A percentile compares a stretch with the other conserved stretches of the same genome.
Evolutionary conservation across 805 yeast genomes (phyloP).

Genomic region (Diddensiella transvaalensis): DNA sequence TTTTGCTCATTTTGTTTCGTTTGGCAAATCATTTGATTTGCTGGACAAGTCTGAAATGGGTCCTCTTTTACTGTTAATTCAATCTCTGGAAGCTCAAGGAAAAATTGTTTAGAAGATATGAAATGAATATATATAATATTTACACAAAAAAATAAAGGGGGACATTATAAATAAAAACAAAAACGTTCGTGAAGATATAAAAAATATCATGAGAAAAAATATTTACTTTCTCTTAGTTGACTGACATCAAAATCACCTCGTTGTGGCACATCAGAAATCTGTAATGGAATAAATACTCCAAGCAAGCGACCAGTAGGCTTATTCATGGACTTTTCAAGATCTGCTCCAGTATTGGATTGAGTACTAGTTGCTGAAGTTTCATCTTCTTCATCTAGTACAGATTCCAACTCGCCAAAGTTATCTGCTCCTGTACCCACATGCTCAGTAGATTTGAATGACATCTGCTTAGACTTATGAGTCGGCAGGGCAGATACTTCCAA

Average conservation of each 20-base stretch:
- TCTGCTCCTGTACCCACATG: conserved; percentile 34
- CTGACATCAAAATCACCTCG: conserved; percentile 82
- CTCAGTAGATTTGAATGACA: conserved; percentile 29
- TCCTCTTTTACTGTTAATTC: conserved; percentile 75
- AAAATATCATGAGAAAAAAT: conserved; percentile 56
- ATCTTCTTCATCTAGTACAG: conserved; percentile 28
- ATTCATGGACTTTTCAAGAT: conserved; percentile 12
- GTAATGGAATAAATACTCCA: conserved; percentile 61
- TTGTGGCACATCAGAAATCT: conserved; percentile 67
- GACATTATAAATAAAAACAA: background rate
- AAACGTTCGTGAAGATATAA: conserved; percentile 3
- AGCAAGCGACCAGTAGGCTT: conserved; percentile 17
- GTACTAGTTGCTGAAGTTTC: conserved; percentile 23
- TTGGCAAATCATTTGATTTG: conserved; percentile 77
- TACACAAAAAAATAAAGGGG: background rate
- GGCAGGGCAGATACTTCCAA: conserved; percentile 20
- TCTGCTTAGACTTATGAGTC: conserved; percentile 3
- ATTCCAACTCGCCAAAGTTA: conserved; percentile 18
- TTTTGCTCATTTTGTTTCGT: conserved; percentile 89
- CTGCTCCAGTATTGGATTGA: conserved; percentile 4
- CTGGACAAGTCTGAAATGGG: conserved; percentile 75
- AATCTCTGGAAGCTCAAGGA: conserved; percentile 79
- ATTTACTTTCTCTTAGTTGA: conserved; percentile 65
- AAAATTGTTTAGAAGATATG: conserved; percentile 46
- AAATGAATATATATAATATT: background rate